Evolutionary conservation across 2,329 filamentous ascomycete species (phyloP).

Genomic region (Fusarium veterinarium): DNA sequence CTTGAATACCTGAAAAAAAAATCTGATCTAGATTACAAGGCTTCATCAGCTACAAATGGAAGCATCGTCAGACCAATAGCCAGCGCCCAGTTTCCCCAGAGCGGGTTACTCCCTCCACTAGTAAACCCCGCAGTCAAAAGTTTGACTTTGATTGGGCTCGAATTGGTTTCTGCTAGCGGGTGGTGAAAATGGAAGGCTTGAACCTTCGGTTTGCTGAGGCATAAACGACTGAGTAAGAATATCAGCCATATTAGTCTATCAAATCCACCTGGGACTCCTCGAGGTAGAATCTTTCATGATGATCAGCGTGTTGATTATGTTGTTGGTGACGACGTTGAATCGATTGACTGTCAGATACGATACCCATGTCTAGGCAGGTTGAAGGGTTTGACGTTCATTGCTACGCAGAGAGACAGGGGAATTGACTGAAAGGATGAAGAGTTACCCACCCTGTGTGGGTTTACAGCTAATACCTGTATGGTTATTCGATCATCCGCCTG

Average conservation of each 20-base stretch:
- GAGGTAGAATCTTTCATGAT: conserved; percentile 28
- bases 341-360: conserved; percentile 11
- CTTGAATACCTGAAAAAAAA: not conserved
- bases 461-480: not conserved
- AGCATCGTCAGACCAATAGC: conserved; percentile 43
- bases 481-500: conserved; percentile 20
- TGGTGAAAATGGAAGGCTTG: conserved; percentile 9
- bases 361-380: conserved; percentile 11
- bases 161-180: not conserved
- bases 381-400: conserved; percentile 4
- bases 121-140: conserved; percentile 43
- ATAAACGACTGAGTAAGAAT: conserved; percentile 13
- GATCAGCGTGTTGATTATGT: conserved; percentile 10
- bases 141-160: conserved; percentile 24
- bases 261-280: conserved; percentile 20
- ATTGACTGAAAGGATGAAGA: not conserved
- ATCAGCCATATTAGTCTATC: conserved; percentile 32
- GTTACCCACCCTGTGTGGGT: conserved; percentile 28
- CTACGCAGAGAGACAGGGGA: not conserved
- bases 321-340: not conserved
- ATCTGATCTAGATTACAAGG: not conserved
- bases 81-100: conserved; percentile 33
- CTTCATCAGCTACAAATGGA: conserved; percentile 30
- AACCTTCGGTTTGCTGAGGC: conserved; percentile 25
- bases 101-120: conserved; percentile 24